Evolutionary conservation across 805 yeast genomes (phyloP), one percentile per base, ranked within the genome.

Genomic region (Sugiyamaella smithiae): DNA sequence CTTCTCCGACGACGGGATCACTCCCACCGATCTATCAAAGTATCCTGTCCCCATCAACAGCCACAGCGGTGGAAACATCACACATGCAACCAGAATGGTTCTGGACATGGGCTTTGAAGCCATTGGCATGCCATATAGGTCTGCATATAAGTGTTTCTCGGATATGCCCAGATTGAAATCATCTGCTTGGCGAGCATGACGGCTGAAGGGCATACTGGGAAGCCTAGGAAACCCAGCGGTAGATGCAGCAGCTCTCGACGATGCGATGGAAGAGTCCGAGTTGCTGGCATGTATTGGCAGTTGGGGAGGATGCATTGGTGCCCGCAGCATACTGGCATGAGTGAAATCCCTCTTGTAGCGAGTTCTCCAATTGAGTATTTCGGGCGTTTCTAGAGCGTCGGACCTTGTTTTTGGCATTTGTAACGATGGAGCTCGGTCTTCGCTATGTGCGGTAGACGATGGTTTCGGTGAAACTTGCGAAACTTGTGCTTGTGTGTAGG

Each of bases 31-130:
- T 3, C 46, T 26, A 48, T 70, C 74, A 32, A 68, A 57, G 50
- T 56, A 62, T 5, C 74, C 74, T 2, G 57, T 48, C n/a, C 65
- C 70, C 36, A 70, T 51, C 4, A 70, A 61, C 29, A 70, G 47
- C 70, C 70, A 69, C 22, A 61, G 44, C 14, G 73, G 74, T 2
- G 74, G 74, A 51, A 70, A 67, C 20, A 56, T 25, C 0, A 54
- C 12, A 37, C 60, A 63, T 14, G 37, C 49, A 1, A 47, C 32
- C 23, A 68, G 45, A 14, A 63, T 41, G 5, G 52, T 25, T n/a
- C 53, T 24, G 8, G 68, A 61, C 23, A 46, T 17, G 9, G 29
- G 14, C 20, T 11, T 7, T 2, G 50, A 40, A 11, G 45, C 45
- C 23, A n/a, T 11, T n/a, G 45, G 45, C 26, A 40, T 12, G 14